Evolutionary conservation across 306 rosid species (phyloP).

Genomic region (Pueraria montana): DNA sequence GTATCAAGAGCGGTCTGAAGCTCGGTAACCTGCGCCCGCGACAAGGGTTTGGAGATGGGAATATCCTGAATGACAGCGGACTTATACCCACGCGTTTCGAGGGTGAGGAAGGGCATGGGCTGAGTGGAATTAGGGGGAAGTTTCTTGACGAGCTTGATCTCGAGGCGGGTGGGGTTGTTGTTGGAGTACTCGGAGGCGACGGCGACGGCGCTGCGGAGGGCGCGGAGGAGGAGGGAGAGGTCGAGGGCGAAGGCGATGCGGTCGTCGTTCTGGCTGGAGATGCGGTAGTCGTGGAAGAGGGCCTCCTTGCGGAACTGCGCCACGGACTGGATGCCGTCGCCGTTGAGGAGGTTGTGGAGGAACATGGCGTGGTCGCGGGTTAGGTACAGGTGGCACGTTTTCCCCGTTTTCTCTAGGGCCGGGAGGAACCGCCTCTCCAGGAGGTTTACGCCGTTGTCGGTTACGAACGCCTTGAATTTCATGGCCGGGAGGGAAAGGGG

Average conservation of each 20-base stretch:
- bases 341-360: slow-evolving; percentile 94
- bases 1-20: slow-evolving; percentile 81
- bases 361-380: slow-evolving; percentile 80
- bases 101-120: slow-evolving; percentile 82
- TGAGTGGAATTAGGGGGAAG: slow-evolving; percentile 70
- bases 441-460: slow-evolving; percentile 78
- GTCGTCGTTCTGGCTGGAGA: slow-evolving; percentile 87
- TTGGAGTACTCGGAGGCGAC: slow-evolving; percentile 67
- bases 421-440: slow-evolving; percentile 86
- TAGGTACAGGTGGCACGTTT: slow-evolving; percentile 76
- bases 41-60: slow-evolving; percentile 85
- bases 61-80: slow-evolving; percentile 94
- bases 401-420: slow-evolving; percentile 83
- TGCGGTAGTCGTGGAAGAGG: slow-evolving; percentile 81
- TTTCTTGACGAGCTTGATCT: slow-evolving; percentile 89
- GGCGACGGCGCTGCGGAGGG: slow-evolving; percentile 87
- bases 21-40: slow-evolving; percentile 77
- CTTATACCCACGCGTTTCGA: slow-evolving; percentile 81
- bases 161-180: slow-evolving; percentile 64
- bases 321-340: slow-evolving; percentile 83
- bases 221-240: slow-evolving; percentile 85
- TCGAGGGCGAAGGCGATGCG: slow-evolving; percentile 89
- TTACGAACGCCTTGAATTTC: slow-evolving; percentile 92
- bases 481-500: slow-evolving; percentile 41
- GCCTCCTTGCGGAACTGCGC: slow-evolving; percentile 86